Evolutionary conservation across 2,329 filamentous ascomycete species (phyloP), one percentile per base, ranked within the genome.

Genomic region (Ilyonectria destructans): DNA sequence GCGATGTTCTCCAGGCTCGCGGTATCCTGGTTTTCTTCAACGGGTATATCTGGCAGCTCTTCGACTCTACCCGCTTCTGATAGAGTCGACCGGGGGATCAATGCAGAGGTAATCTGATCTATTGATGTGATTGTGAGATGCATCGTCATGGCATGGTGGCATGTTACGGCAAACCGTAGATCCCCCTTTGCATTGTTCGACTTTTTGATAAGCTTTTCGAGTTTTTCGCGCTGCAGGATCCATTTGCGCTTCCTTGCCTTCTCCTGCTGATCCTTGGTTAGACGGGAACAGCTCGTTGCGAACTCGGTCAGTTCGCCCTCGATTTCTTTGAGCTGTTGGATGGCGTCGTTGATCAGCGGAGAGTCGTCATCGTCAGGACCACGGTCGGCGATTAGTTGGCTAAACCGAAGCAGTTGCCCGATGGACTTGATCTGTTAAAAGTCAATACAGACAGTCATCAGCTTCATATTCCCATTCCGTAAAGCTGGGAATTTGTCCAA

Each of bases 161-260:
- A 46, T 19, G 23, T 37, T 5, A 51, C 10, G 10, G 62, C 55
- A 12, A 37, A 45, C 12, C 59, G 45, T 8, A 64, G 26, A 12
- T 64, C 52, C 35, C 40, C 21, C 9, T 59, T 64, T 10, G 62
- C 62, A 46, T 54, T 55, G 12, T 19, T 31, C 31, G 29, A n/a
- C 31, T 59, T 59, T 35, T 35, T 29, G n/a, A 46, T 55, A 1
- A 64, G 55, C 29, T 46, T 64, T 15, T 64, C 31, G 13, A 64
- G 21, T 29, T 54, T 64, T 9, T 46, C 45, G 3, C 45, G 23
- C 2, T 64, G 33, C 17, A 64, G 19, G 4, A 59, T 26, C 62
- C 62, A 64, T 35, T 40, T 64, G 12, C 35, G 3, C 46, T 59
- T 64, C 35, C 54, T 64, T 3, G 62, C 55, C 26, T 31, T 64